Conservation (phyloP, 345 rosid genomes). For the Rhodamnia argentea region DNA sequence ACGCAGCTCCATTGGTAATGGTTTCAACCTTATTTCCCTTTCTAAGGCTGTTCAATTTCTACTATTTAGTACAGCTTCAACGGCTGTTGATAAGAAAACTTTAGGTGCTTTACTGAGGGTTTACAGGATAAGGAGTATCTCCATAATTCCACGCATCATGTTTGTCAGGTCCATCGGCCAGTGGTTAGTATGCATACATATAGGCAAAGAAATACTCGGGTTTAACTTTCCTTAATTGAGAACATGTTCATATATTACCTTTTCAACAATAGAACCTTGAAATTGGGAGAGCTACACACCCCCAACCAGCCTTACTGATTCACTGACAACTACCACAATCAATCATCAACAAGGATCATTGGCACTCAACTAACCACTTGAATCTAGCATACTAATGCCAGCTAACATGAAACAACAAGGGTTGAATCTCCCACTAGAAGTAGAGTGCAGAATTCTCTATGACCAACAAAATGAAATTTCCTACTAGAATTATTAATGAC, state of each 20-base stretch:
- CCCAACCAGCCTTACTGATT: not conserved
- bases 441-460: not conserved
- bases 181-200: not conserved
- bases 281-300: not conserved
- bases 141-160: not conserved
- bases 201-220: not conserved
- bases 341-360: not conserved
- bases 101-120: not conserved
- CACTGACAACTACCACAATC: not conserved
- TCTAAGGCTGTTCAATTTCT: not conserved
- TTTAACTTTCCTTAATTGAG: not conserved
- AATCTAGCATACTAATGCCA: not conserved
- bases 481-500: not conserved
- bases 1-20: not conserved
- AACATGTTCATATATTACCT: not conserved
- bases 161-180: not conserved
- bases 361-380: not conserved
- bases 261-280: not conserved
- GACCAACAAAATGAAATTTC: not conserved
- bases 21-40: not conserved
- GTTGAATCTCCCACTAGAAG: not conserved
- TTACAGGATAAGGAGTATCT: not conserved
- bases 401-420: not conserved
- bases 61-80: not conserved
- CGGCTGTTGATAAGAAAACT: not conserved